Percentiles rank a stretch among this genome's conserved stretches.
phyloP scores from a whole-genome alignment of 1,284 basidiomycete genomes.

The Cryptococcus deneoformans region DNA sequence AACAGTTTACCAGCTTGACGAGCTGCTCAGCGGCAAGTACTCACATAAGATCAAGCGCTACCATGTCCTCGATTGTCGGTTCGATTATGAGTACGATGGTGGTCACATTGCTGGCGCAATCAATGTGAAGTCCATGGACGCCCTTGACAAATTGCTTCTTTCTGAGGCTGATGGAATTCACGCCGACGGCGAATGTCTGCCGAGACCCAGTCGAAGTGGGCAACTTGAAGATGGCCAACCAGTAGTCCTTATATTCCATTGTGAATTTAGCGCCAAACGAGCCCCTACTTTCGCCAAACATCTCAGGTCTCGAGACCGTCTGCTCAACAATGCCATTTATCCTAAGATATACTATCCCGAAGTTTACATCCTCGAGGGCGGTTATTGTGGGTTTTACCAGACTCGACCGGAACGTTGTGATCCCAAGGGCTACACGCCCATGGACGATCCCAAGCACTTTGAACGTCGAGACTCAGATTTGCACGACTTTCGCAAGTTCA shows the following conservation, averaged over 20 bases:
- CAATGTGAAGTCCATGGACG: constrained; percentile 82
- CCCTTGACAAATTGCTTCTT: constrained; percentile 78
- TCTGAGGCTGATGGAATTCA: constrained; percentile 53
- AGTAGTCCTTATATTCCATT: constrained; percentile 94
- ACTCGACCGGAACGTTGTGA: constrained; percentile 60
- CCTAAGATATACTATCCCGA: constrained; percentile 97
- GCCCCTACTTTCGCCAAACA: constrained; percentile 95
- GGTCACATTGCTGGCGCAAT: constrained; percentile 90
- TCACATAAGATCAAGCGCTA: constrained; percentile 63
- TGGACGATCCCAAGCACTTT: constrained; percentile 88
- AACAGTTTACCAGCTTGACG: constrained; percentile 60
- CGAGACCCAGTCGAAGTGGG: constrained; percentile 76
- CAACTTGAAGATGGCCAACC: constrained; percentile 58
- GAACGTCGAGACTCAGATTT: constrained; percentile 77
- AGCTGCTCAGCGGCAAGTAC: constrained; percentile 70
- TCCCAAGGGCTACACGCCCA: constrained; percentile 78
- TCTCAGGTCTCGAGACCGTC: constrained; percentile 84
- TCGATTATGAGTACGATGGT: constrained; percentile 93
- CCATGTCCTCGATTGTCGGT: constrained; percentile 92
- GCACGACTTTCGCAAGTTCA: constrained; percentile 86
- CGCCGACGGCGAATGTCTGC: constrained; percentile 53
- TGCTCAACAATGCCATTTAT: constrained; percentile 80
- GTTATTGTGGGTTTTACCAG: constrained; percentile 81
- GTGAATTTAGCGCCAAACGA: constrained; percentile 93
- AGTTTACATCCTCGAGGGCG: constrained; percentile 94